Base-by-base conservation (phyloP, 371 early-diverging fungal species). In the Dipsacomyces acuminosporus region DNA sequence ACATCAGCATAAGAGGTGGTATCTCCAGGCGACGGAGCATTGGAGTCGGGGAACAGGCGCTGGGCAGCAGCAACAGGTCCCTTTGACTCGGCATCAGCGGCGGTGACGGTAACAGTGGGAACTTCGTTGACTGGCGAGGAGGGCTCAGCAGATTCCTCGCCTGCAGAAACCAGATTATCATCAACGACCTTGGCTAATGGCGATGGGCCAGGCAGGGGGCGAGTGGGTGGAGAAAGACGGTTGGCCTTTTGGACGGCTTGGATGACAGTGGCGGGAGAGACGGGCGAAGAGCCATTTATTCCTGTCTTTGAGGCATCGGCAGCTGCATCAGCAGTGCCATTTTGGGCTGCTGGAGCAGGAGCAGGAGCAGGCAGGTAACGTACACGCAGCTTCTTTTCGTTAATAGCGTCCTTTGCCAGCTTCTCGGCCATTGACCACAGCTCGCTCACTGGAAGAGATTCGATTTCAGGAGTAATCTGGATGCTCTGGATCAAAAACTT, bases 401-500 rank as follows among this genome's bases (percentile, higher is more conserved):
- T 60, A 41, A 74, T 74, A 7, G 54, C 48, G 9, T 58, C 59
- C 61, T 64, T 67, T 26, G 61, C 59, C 22, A 56, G 64, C 48
- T 57, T 54, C 59, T 73, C 76, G 2, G 67, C 59, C 54, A 51
- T 71, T 23, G 72, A 45, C 76, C 76, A 76, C 43, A 78, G 48
- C 33, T 80, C 78, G n/a, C 60, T 36, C 40, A 75, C 53, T 17
- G 69, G 50, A 61, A 76, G 59, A 9, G 64, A 53, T 25, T 73
- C 76, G 44, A 65, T 49, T 25, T 63, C 61, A 15, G 80, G 74
- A 15, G 83, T 78, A 43, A 92, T 82, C 49, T 77, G 75, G 38
- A 93, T 81, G 35, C 85, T 87, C 75, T 94, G 94, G 30, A 96
- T 86, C 48, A 94, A 73, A 66, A 96, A 96, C 76, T 95, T 95